Conservation (phyloP, 192 early-diverging fungal genomes). For the Rhizophagus clarus region DNA sequence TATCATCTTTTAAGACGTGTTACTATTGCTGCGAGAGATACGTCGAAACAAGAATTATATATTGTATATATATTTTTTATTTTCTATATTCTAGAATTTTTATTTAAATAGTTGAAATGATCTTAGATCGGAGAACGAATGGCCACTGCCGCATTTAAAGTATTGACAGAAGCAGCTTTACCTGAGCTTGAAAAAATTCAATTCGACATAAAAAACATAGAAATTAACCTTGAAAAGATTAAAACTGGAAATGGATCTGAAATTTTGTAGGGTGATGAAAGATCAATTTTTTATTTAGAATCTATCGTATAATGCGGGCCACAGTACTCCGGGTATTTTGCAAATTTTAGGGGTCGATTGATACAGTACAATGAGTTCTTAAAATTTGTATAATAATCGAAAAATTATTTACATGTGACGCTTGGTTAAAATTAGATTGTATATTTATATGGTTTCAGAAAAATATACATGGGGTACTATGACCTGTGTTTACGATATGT, state of each 20-base stretch:
- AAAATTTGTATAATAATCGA: too few relatives aligned
- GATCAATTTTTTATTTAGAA: too few relatives aligned
- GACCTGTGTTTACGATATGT: too few relatives aligned
- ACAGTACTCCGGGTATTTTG: too few relatives aligned
- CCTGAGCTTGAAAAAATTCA: constrained; percentile 1
- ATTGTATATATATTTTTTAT: background rate
- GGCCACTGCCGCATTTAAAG: background rate
- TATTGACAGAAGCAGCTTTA: constrained; percentile 1
- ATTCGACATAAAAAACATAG: constrained; percentile 27
- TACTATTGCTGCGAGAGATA: background rate
- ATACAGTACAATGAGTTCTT: too few relatives aligned
- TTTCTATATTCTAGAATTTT: background rate
- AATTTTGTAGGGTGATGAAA: constrained; percentile 7
- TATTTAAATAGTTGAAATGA: background rate
- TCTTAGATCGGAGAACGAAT: constrained; percentile 21
- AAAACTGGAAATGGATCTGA: background rate
- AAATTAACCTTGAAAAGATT: constrained; percentile 20
- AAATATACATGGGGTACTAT: too few relatives aligned
- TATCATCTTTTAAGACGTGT: background rate
- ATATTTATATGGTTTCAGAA: too few relatives aligned
- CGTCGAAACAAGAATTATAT: background rate
- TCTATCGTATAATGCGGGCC: too few relatives aligned
- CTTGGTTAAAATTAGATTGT: too few relatives aligned
- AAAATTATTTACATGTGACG: too few relatives aligned
- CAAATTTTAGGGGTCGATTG: too few relatives aligned